Base-by-base conservation (phyloP, 768 basidiomycete genomes). In the Multifurca ochricompacta region DNA sequence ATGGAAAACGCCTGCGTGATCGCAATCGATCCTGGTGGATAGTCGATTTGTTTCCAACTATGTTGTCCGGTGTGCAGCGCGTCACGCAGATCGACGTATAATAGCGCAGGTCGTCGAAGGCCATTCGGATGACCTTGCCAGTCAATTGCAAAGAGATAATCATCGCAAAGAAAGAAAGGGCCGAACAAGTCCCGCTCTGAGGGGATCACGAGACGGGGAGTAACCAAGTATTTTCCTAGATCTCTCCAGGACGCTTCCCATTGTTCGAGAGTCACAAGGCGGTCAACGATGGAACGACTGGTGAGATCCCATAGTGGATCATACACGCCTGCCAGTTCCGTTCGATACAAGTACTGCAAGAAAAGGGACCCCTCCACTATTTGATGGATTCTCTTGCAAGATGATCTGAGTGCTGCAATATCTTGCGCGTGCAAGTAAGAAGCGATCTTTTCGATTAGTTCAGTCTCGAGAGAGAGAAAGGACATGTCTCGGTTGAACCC, bases 1-100 rank as follows among this genome's bases (percentile, higher is more conserved):
- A 51, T 32, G 21, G 49, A 40, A 42, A 51, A 56, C 37, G 49
- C 55, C 31, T 56, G 55, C 10, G 49, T 51, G 49, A 56, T 51
- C 23, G 55, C 49, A 18, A 56, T 41, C 4, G 49, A 56, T 13
- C 43, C 31, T 1, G 16, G 36, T 3, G 55, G 55, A 35, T 56
- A 56, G 49, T 56, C 49, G 8, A 56, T 56, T 31, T 46, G 49
- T 8, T 41, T 45, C 54, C 54, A 50, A 9, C 18, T 14, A 11
- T 40, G 49, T 11, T 34, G 16, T n/a, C 43, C 49, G 3, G 44
- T 51, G 10, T 34, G 49, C 8, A 51, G 49, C 31, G 55, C 54
- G 10, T 55, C 47, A 27, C 49, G 49, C 21, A 56, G 31, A 28
- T 56, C 54, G 36, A 51, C 49, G n/a, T 40, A 51, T 21, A 51